Conservation (phyloP, 441 rosid genomes). For the Pelargonium fulgidum region DNA sequence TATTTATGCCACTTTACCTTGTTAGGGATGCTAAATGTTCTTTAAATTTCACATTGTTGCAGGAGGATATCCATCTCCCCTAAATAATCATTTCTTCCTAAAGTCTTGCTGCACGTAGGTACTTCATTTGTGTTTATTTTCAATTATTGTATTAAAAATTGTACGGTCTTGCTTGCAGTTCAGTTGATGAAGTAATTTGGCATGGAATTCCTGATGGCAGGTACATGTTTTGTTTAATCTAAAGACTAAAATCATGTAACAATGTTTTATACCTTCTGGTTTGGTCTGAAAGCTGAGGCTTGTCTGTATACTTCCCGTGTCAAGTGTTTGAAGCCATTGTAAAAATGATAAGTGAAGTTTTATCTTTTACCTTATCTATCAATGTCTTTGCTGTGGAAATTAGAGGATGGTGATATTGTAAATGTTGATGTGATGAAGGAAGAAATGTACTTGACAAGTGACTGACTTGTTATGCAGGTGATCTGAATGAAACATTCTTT, state of each 20-base stretch:
- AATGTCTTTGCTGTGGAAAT: slow-evolving; percentile 32
- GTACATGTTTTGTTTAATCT: too few relatives aligned
- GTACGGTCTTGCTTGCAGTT: neutral
- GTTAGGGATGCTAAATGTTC: neutral
- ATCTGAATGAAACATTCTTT: slow-evolving; percentile 86
- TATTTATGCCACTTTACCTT: neutral
- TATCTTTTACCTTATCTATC: slow-evolving; percentile 4
- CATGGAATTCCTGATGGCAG: too few relatives aligned
- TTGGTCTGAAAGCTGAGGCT: neutral
- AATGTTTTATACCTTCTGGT: too few relatives aligned
- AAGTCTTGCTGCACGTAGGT: slow-evolving; percentile 99
- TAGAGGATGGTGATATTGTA: slow-evolving; percentile 90
- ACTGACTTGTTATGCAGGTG: slow-evolving; percentile 43
- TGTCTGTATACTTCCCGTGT: neutral
- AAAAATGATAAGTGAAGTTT: neutral
- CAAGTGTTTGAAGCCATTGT: neutral
- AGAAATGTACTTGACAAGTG: slow-evolving; percentile 14
- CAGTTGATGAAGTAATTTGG: too few relatives aligned
- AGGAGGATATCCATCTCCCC: slow-evolving; percentile 98
- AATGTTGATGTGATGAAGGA: slow-evolving; percentile 51
- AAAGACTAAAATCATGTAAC: too few relatives aligned
- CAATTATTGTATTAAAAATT: neutral
- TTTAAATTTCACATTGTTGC: slow-evolving; percentile 27
- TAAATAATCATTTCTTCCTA: slow-evolving; percentile 88
- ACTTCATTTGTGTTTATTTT: slow-evolving; percentile 32